Base-by-base conservation (phyloP, 352 stramenopile species). In the Phytopythium oedochilum region DNA sequence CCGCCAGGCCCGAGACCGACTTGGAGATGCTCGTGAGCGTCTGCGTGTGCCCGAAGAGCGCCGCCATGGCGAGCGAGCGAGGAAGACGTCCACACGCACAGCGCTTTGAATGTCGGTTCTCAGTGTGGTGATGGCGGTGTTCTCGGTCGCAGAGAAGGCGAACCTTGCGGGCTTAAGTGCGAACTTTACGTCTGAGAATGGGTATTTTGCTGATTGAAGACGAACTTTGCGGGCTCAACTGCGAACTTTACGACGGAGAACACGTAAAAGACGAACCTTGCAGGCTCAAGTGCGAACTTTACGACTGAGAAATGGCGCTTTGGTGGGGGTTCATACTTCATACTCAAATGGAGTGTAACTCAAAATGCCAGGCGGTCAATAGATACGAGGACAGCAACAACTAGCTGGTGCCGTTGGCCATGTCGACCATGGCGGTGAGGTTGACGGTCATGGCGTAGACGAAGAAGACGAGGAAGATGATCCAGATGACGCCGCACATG, bases 11-110 rank as follows among this genome's bases (percentile, higher is more conserved):
- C 45, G 83, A 75, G 63, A 93, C 85, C 54, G 79, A 90, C 72
- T 93, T 93, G 75, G 78, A 83, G 63, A 93, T 90, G 67, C 76
- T 88, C 32, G 83, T 86, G 55, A 93, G 72, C 53, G 83, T 91
- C 66, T 93, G 83, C 35, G 78, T 87, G 59, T 84, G 75, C n/a
- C 83, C 85, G 64, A 93, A 91, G 63, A 86, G 86, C 12, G 61
- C 78, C 48, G 83, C 78, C 80, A 90, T 52, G 45, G 17, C 22
- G 52, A 18, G 28, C 43, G 52, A 39, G 22, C 25, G 42, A 36
- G 42, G 39, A 44, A 14, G 22, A 6, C 18, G 38, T 17, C 20
- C 1, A 44, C 26, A 44, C 38, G 25, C 17, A 28, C 4, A 11
- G 9, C 26, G 38, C 36, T 25, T 51, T 15, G 42, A 48, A 29